Conservation (phyloP, 2,329 filamentous ascomycete species). For the Phialophora expanda region DNA sequence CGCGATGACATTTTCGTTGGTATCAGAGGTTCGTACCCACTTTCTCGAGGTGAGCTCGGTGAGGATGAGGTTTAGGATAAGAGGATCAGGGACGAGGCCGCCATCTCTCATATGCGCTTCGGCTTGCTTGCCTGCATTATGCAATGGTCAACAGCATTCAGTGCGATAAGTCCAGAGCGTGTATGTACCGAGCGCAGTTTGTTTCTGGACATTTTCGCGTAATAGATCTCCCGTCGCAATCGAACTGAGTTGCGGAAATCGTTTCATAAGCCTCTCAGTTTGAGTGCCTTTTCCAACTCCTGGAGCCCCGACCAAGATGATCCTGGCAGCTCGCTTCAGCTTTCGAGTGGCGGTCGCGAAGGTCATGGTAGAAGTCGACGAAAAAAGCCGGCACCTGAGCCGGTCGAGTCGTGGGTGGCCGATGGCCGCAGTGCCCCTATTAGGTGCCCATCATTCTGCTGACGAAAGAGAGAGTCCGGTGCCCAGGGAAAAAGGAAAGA, state of each 20-base stretch:
- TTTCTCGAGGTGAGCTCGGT: conserved; percentile 84
- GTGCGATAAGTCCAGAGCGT: not conserved
- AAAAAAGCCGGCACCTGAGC: conserved; percentile 5
- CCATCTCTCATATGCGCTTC: conserved; percentile 86
- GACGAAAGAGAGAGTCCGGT: conserved; percentile 2
- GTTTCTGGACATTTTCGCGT: conserved; percentile 87
- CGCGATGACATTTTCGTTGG: conserved; percentile 42
- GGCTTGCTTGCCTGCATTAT: conserved; percentile 77
- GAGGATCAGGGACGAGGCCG: conserved; percentile 84
- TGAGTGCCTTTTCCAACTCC: conserved; percentile 97
- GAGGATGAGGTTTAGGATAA: conserved; percentile 91
- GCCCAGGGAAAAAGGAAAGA: not conserved
- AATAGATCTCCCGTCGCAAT: conserved; percentile 94
- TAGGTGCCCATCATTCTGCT: conserved; percentile 25
- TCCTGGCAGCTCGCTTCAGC: conserved; percentile 80
- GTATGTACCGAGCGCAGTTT: conserved; percentile 77
- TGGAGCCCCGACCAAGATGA: conserved; percentile 95
- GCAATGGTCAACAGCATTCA: conserved; percentile 22
- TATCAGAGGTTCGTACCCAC: conserved; percentile 67
- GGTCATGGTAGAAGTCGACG: conserved; percentile 27
- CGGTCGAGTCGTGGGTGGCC: not conserved
- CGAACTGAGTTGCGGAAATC: conserved; percentile 85
- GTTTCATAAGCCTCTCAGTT: conserved; percentile 81
- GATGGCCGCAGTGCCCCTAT: conserved; percentile 15
- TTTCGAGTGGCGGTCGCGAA: conserved; percentile 49